A percentile compares a stretch with the other conserved stretches of the same genome.
These are phyloP conservation scores for Anethum foeniculum DNA, from an alignment of 140 eudicot genomes.

Conservation along the genomic window DNA sequence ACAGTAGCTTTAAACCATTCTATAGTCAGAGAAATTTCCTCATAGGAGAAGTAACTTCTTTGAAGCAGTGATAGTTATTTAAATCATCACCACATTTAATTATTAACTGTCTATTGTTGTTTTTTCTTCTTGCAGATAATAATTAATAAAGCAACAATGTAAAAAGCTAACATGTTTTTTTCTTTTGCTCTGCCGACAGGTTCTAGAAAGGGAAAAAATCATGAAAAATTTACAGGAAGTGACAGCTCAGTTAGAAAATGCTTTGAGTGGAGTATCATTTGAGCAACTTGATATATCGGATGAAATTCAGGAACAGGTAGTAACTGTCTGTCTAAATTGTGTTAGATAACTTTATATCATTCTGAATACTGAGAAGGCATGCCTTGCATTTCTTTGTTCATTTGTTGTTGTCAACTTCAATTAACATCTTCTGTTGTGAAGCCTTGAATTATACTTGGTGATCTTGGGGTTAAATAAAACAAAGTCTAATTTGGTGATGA, in stretches of 20 bases:
- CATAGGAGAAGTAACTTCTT: neutral
- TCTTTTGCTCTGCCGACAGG: slow-evolving; percentile 31
- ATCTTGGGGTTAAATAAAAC: neutral
- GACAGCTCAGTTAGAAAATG: slow-evolving; percentile 60
- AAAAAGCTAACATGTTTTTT: neutral
- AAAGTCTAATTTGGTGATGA: neutral
- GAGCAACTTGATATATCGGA: slow-evolving; percentile 87
- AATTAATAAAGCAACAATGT: neutral
- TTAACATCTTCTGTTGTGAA: neutral
- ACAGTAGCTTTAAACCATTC: neutral
- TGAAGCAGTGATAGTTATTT: neutral
- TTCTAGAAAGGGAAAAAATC: slow-evolving; percentile 64
- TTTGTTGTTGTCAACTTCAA: neutral
- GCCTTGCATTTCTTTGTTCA: neutral
- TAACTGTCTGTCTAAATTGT: neutral
- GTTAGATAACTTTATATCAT: neutral
- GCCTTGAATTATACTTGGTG: neutral
- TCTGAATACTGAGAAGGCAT: neutral
- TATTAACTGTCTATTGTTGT: neutral
- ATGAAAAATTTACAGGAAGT: slow-evolving; percentile 59
- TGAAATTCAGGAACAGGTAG: slow-evolving; percentile 93
- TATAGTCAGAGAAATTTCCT: neutral
- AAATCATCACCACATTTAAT: neutral
- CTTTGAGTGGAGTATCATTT: slow-evolving; percentile 48
- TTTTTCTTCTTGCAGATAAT: neutral